Evolutionary conservation across 2,329 filamentous ascomycete genomes (phyloP).

Genomic region (Nemania sp.): DNA sequence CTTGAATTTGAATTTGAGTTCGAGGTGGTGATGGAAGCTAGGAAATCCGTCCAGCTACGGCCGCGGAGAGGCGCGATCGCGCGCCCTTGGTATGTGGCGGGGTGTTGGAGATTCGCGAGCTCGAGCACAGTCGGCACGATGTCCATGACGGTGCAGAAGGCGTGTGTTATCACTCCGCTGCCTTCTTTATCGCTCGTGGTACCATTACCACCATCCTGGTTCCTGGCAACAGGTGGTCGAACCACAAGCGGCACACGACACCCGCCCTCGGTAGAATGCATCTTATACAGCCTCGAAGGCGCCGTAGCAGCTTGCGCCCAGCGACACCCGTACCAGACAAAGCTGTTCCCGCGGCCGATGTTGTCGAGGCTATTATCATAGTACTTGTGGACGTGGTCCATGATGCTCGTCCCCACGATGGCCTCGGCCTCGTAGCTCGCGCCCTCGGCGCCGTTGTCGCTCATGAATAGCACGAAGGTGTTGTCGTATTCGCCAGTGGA

Average conservation of each 20-base stretch:
- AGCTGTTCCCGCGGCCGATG: constrained; percentile 53
- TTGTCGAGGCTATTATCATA: constrained; percentile 48
- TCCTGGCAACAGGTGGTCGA: constrained; percentile 17
- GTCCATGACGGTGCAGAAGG: constrained; percentile 58
- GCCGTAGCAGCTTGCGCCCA: constrained; percentile 47
- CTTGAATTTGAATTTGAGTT: too few relatives aligned
- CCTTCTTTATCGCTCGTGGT: constrained; percentile 14
- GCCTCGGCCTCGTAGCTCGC: constrained; percentile 29
- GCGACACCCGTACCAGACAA: constrained; percentile 56
- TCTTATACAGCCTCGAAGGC: constrained; percentile 28
- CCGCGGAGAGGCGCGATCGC: constrained; percentile 25
- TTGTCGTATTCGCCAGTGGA: constrained; percentile 55
- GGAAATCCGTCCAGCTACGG: constrained; percentile 27
- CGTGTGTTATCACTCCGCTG: constrained; percentile 46
- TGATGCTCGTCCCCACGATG: constrained; percentile 25
- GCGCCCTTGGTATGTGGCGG: constrained; percentile 30
- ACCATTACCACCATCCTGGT: constrained; percentile 3
- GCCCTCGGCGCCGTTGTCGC: constrained; percentile 48
- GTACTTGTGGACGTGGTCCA: constrained; percentile 29
- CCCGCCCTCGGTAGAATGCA: constrained; percentile 51
- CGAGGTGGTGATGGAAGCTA: constrained; percentile 14
- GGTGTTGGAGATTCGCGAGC: constrained; percentile 48
- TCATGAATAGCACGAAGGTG: constrained; percentile 58
- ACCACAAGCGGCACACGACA: constrained; percentile 54
- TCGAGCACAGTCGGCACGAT: constrained; percentile 53